A percentile compares a stretch with the other conserved stretches of the same genome.
Conservation (phyloP, 345 rosid genomes). For the Ceriops decandra region DNA sequence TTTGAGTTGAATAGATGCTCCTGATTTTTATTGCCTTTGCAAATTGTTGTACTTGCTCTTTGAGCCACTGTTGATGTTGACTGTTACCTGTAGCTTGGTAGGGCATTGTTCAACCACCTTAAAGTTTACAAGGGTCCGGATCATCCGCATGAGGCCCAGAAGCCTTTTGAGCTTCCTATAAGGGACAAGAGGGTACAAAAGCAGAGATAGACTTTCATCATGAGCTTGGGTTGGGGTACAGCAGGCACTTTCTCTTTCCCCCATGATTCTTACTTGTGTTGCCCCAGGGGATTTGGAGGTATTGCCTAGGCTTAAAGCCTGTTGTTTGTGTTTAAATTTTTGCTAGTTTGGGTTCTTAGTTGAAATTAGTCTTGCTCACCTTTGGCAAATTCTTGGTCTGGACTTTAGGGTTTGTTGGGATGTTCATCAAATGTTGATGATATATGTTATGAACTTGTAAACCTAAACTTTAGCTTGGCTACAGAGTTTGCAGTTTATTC, state of each 20-base stretch:
- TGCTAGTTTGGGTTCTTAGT: constrained; percentile 11
- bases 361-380: constrained; percentile 7
- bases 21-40: neutral
- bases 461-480: neutral
- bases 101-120: constrained; percentile 86
- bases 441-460: constrained; percentile 3
- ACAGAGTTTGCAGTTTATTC: too few species aligned
- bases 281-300: neutral
- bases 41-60: neutral
- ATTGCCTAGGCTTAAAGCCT: constrained; percentile 10
- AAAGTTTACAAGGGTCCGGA: constrained; percentile 92
- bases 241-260: constrained; percentile 4
- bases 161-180: constrained; percentile 78
- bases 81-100: constrained; percentile 69
- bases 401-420: neutral
- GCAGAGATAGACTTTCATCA: constrained; percentile 29
- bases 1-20: neutral
- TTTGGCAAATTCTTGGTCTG: constrained; percentile 2
- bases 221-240: neutral
- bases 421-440: constrained; percentile 6
- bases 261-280: neutral
- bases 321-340: constrained; percentile 11
- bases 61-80: neutral
- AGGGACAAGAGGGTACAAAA: constrained; percentile 83
- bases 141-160: constrained; percentile 92